Evolutionary conservation across 805 yeast species (phyloP), one percentile per base, ranked within the genome.

Genomic region (Ogataea trehalophila): DNA sequence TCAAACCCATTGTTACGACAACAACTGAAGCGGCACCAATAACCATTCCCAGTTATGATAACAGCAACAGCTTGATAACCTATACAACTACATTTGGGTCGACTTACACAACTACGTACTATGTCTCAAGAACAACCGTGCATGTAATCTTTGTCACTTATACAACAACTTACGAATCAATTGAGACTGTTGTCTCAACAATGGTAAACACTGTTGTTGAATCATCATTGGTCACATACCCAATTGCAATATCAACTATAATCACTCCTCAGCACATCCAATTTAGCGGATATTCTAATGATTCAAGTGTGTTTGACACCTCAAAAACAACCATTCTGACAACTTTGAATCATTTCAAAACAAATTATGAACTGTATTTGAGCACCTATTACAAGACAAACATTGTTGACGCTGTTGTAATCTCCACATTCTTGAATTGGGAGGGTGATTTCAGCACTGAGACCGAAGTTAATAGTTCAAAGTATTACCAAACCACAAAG

Each of bases 31-130:
- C n/a, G 17, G 26, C 41, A 2, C 16, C 18, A 18, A 6, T 17
- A n/a, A 7, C n/a, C 16, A 22, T 33, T 7, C 14, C 29, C 13
- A 8, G 4, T 20, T n/a, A 39, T 23, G 9, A 5, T 15, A 15
- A 22, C 15, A 33, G 17, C n/a, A 33, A 33, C 9, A 17, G 17
- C 8, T 50, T 45, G 6, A 34, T 39, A n/a, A 44, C 48, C 4
- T 38, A 52, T n/a, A 54, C 58, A 20, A 43, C 53, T 1, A 49
- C 51, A 11, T 33, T 48, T 9, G 54, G 56, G 11, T 37, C 44
- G 6, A 6, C 41, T 6, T 17, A 38, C 4, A 52, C 57, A 4
- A 46, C 55, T 26, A 56, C 59, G 5, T 57, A 53, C 43, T 34
- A 42, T 13, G 37, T 57, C 9, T 51, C 56, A 9, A 51, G 57